Conservation (phyloP, 2,329 filamentous ascomycete species). For the Periconia sp. region DNA sequence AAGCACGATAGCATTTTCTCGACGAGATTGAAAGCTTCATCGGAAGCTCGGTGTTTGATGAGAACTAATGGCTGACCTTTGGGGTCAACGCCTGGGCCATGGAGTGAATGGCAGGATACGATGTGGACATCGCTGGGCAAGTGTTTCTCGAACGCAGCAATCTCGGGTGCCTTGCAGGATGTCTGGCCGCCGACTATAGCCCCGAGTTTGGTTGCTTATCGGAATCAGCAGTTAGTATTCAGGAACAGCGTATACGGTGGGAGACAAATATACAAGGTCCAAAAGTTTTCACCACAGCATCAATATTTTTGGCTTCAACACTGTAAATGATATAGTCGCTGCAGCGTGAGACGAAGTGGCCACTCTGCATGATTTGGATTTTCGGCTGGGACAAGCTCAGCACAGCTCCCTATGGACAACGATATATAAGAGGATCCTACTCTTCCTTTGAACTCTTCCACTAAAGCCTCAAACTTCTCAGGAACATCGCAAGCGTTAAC, state of each 20-base stretch:
- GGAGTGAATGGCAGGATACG: constrained; percentile 92
- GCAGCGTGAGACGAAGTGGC: constrained; percentile 89
- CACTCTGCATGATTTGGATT: constrained; percentile 88
- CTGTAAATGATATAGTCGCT: constrained; percentile 99
- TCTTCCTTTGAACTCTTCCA: constrained; percentile 79
- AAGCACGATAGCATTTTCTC: constrained; percentile 81
- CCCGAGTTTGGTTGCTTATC: constrained; percentile 83
- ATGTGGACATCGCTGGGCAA: constrained; percentile 89
- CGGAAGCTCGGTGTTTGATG: constrained; percentile 87
- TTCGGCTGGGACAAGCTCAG: constrained; percentile 64
- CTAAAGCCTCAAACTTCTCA: constrained; percentile 80
- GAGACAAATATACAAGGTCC: constrained; percentile 72
- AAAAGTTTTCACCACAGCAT: constrained; percentile 81
- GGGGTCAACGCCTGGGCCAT: constrained; percentile 87
- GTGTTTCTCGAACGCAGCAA: constrained; percentile 86
- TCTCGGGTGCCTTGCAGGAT: constrained; percentile 96
- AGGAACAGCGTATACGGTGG: constrained; percentile 6
- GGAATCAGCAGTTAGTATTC: constrained; percentile 9
- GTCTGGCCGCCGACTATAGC: constrained; percentile 97
- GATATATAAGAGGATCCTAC: constrained; percentile 64
- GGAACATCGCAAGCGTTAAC: constrained; percentile 93
- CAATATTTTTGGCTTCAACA: constrained; percentile 91
- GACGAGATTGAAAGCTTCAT: constrained; percentile 75
- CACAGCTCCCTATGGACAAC: constrained; percentile 34
- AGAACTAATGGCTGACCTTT: constrained; percentile 88